Conservation (phyloP, 176 grass and related monocot genomes). For the Aegilops speltoides region DNA sequence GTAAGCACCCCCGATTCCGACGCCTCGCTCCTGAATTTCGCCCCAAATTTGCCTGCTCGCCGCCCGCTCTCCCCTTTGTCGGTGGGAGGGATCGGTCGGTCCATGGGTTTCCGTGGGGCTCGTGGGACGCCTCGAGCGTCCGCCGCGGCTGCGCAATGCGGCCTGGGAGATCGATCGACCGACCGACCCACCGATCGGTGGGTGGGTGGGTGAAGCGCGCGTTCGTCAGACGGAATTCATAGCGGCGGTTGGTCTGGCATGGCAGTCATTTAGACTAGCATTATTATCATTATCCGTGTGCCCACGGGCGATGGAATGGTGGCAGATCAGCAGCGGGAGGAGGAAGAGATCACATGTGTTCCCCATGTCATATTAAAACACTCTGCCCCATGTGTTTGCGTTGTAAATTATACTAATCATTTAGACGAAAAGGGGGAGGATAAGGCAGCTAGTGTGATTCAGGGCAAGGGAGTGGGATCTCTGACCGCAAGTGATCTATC, state of each 20-base stretch:
- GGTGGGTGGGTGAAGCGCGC: neutral
- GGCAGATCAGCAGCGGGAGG: slow-evolving; percentile 13
- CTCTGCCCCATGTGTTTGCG: neutral
- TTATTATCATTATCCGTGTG: slow-evolving; percentile 11
- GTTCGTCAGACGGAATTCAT: neutral
- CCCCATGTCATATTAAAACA: slow-evolving; percentile 25
- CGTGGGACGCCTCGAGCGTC: neutral
- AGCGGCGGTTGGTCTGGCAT: neutral
- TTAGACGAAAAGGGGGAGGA: neutral
- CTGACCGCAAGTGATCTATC: slow-evolving; percentile 23
- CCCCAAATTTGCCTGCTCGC: neutral
- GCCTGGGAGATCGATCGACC: neutral
- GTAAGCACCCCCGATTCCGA: slow-evolving; percentile 34
- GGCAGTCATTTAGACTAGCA: neutral
- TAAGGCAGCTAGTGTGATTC: neutral
- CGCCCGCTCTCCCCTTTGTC: neutral
- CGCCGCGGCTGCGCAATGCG: slow-evolving; percentile 12
- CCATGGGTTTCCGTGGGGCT: neutral
- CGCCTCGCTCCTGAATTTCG: neutral
- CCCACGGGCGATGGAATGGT: neutral
- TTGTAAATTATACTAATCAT: slow-evolving; percentile 20
- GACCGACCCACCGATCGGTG: neutral
- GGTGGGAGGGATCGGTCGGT: neutral
- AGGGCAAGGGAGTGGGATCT: neutral
- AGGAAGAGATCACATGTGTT: slow-evolving; percentile 22